These are phyloP conservation scores for Leptographium procerum DNA, from an alignment of 2,329 filamentous ascomycete genomes.

Conservation along the genomic window DNA sequence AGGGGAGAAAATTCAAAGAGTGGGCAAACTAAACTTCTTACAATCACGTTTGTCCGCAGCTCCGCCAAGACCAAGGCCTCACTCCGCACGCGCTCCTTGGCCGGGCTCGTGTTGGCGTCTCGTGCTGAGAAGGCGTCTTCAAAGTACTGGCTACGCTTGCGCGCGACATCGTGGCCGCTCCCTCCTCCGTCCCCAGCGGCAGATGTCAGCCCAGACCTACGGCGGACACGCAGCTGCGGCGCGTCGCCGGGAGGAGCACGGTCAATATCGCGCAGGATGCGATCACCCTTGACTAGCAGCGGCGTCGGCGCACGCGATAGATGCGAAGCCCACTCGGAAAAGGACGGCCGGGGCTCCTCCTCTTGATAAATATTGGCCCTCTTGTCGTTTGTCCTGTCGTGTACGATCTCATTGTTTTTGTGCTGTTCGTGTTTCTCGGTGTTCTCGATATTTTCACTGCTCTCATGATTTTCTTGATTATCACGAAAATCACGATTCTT, in stretches of 20 bases:
- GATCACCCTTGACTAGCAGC: conserved; percentile 25
- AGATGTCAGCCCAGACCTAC: conserved; percentile 15
- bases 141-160: conserved; percentile 31
- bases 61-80: conserved; percentile 52
- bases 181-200: background rate
- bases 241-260: conserved; percentile 28
- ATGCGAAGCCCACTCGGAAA: conserved; percentile 7
- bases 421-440: background rate
- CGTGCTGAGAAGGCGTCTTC: conserved; percentile 29
- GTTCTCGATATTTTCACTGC: background rate
- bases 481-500: no score
- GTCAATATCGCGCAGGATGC: conserved; percentile 27
- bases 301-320: conserved; percentile 8
- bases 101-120: conserved; percentile 19
- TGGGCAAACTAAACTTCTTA: conserved; percentile 21
- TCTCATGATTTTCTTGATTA: background rate
- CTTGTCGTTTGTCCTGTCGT: background rate
- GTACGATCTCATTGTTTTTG: no score
- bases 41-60: conserved; percentile 52
- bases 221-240: conserved; percentile 15
- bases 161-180: conserved; percentile 12
- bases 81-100: conserved; percentile 35
- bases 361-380: background rate
- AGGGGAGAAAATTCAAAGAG: background rate
- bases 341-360: conserved; percentile 4